Evolutionary conservation across 257 asterid genomes (phyloP), one percentile per base, ranked within the genome.

Genomic region (Haberlea rhodopensis): DNA sequence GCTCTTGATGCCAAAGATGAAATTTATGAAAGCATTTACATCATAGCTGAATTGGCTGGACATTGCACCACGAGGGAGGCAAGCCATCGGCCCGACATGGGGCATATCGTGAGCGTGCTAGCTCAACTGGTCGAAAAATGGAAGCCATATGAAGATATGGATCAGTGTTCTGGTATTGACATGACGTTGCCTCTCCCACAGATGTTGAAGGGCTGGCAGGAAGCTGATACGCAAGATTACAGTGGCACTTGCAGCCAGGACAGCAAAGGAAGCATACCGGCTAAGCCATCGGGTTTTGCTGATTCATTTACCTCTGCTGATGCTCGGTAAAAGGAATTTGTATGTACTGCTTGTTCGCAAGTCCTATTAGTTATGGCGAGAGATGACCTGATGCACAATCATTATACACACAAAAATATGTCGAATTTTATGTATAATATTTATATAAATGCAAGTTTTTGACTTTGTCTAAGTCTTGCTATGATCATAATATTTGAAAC

Each of bases 11-110:
- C 71, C 10, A 76, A 73, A 28, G 87, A 79, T 66, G 88, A 79
- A 32, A 75, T 62, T 51, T 66, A 56, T 5, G 82, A 80, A 13
- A 82, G 79, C n/a, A 78, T 89, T 63, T 75, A 52, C 66, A 28
- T 68, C 0, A 58, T 84, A 15, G 87, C 88, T 5, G 84, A 79
- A 23, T 70, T 89, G 60, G 92, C 96, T 0, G 88, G 96, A 13
- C 92, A 89, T 49, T 89, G 96, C 83, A 89, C 96, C 1, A 75
- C 84, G 0, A 79, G 92, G 56, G 95, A 86, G 19, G 92, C 95
- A 21, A 76, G 64, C 60, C 88, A 81, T 37, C 86, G 96, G 2
- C 96, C 96, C 0, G 96, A 86, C 16, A 89, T 89, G 95, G 89
- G 88, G n/a, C 79, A 86, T 23, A 85, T 67, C 0, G 95, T 88